phyloP scores from a whole-genome alignment of 139 green algal genomes.

The Chlamydomonas asymmetrica region DNA sequence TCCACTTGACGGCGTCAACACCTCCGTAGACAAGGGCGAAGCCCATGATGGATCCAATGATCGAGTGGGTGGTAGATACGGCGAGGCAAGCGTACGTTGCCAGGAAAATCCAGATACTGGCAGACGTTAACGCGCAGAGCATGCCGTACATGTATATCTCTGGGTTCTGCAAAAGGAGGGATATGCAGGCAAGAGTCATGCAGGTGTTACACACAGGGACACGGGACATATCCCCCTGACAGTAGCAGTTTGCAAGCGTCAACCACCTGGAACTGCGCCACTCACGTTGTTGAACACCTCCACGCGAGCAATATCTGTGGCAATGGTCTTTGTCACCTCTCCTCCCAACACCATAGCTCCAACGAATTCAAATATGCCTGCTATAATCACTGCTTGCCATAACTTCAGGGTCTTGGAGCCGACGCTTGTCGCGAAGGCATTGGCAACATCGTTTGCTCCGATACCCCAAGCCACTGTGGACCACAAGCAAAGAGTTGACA shows the following conservation, averaged over 20 bases:
- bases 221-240: too few species aligned
- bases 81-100: conserved; percentile 55
- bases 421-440: conserved; percentile 31
- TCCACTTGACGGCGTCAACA: conserved; percentile 29
- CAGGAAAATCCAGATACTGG: conserved; percentile 40
- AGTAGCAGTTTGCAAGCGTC: too few species aligned
- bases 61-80: conserved; percentile 65
- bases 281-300: too few species aligned
- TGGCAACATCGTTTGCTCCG: conserved; percentile 20
- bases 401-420: conserved; percentile 48
- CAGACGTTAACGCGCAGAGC: conserved; percentile 39
- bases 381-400: conserved; percentile 37
- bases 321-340: conserved; percentile 49
- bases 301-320: conserved; percentile 22
- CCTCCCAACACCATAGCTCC: conserved; percentile 49
- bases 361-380: conserved; percentile 49
- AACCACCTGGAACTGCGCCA: too few species aligned
- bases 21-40: conserved; percentile 42
- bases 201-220: too few species aligned
- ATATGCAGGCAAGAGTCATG: too few species aligned
- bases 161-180: too few species aligned
- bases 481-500: too few species aligned
- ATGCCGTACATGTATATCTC: conserved; percentile 59
- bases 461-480: conserved; percentile 44
- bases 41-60: conserved; percentile 45